Conservation (phyloP, 495 filamentous ascomycete species). For the Xylaria cubensis region DNA sequence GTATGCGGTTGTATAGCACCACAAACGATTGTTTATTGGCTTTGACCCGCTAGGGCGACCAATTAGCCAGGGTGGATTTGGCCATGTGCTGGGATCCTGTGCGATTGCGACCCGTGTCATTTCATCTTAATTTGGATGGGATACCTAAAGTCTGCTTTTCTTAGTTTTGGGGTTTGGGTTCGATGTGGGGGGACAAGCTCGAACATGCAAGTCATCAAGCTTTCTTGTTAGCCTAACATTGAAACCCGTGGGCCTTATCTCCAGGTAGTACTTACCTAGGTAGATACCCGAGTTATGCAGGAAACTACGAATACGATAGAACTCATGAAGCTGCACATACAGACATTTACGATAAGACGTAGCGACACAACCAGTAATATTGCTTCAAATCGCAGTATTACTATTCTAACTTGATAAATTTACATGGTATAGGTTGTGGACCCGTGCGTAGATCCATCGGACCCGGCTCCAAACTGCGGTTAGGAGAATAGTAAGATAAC, state of each 20-base stretch:
- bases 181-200: background rate
- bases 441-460: background rate
- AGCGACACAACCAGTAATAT: background rate
- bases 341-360: background rate
- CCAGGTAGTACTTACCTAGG: no score
- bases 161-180: conserved; percentile 1
- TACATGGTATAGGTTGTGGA: background rate
- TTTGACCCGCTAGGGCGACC: conserved; percentile 3
- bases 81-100: conserved; percentile 24
- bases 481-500: background rate
- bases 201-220: conserved; percentile 28
- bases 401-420: background rate
- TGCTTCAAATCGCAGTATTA: background rate
- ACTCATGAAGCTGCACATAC: background rate
- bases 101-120: conserved; percentile 26
- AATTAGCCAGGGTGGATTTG: conserved; percentile 1
- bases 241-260: background rate
- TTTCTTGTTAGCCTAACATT: conserved; percentile 3
- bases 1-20: background rate
- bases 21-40: conserved; percentile 3
- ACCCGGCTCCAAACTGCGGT: background rate
- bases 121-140: conserved; percentile 1
- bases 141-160: background rate
- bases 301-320: background rate
- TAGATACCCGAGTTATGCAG: no score